Evolutionary conservation across 1,284 basidiomycete species (phyloP).

Genomic region (Gymnopus androsaceus): DNA sequence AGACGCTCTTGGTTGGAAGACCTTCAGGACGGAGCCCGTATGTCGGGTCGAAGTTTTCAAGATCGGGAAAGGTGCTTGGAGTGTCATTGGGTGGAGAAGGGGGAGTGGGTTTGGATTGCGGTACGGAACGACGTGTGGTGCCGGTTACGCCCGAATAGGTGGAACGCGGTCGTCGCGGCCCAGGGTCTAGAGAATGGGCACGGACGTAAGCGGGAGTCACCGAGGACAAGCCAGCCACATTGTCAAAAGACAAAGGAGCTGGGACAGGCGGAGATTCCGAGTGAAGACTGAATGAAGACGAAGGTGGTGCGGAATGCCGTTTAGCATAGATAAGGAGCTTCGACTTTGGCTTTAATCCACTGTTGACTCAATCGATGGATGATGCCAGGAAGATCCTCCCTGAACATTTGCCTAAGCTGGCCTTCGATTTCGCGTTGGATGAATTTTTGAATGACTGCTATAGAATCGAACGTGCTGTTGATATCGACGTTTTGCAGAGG

Average conservation of each 20-base stretch:
- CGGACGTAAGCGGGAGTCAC: conserved; percentile 24
- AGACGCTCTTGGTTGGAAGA: conserved; percentile 74
- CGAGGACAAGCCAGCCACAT: conserved; percentile 19
- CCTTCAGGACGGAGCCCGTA: conserved; percentile 96
- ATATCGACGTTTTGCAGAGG: conserved; percentile 98
- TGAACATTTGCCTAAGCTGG: conserved; percentile 96
- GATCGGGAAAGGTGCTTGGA: conserved; percentile 69
- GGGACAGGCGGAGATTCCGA: background rate
- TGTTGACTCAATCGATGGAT: conserved; percentile 95
- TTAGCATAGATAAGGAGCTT: conserved; percentile 74
- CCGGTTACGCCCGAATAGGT: conserved; percentile 37
- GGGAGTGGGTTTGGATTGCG: conserved; percentile 20
- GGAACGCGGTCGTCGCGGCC: conserved; percentile 17
- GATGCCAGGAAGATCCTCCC: conserved; percentile 95
- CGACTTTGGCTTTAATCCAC: conserved; percentile 89
- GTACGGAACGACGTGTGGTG: conserved; percentile 28
- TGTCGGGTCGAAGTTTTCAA: conserved; percentile 93
- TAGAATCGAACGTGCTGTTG: conserved; percentile 96
- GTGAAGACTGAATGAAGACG: conserved; percentile 20
- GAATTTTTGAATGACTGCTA: conserved; percentile 96
- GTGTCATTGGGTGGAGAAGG: conserved; percentile 36
- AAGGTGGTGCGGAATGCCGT: conserved; percentile 36
- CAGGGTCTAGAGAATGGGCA: conserved; percentile 2
- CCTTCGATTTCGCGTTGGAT: conserved; percentile 97
- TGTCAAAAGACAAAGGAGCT: conserved; percentile 20